Conservation (phyloP, 805 yeast genomes). For the Kodamaea leandrae region DNA sequence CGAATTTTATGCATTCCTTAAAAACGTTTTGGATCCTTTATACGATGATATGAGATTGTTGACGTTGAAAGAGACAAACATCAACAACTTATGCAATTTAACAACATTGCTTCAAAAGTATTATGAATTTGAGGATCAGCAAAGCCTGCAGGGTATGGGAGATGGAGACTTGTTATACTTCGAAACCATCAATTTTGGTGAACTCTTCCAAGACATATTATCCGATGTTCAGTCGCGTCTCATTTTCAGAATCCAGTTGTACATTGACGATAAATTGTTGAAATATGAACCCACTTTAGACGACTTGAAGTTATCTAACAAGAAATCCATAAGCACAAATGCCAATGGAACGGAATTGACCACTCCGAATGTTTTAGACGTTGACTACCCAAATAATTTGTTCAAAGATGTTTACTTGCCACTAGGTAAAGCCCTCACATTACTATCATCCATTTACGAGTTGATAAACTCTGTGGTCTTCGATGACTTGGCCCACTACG, state of each 20-base stretch:
- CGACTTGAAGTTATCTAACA: conserved; percentile 49
- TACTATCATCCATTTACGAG: conserved; percentile 77
- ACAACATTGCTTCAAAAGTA: conserved; percentile 67
- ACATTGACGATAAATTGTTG: conserved; percentile 65
- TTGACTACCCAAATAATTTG: conserved; percentile 36
- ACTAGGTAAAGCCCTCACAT: conserved; percentile 59
- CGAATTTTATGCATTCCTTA: conserved; percentile 57
- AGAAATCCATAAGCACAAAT: background rate
- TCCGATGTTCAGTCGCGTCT: conserved; percentile 78
- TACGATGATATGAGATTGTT: conserved; percentile 67
- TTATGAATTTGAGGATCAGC: conserved; percentile 62
- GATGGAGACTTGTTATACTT: conserved; percentile 31
- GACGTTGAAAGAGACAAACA: conserved; percentile 67
- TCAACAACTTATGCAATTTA: conserved; percentile 69
- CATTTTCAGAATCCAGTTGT: conserved; percentile 73
- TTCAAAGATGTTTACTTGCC: conserved; percentile 65
- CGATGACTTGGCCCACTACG: conserved; percentile 85
- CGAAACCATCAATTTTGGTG: conserved; percentile 46
- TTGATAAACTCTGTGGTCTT: conserved; percentile 74
- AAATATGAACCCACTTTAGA: conserved; percentile 64
- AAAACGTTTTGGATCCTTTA: conserved; percentile 68
- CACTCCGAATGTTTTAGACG: conserved; percentile 19
- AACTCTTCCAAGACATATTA: conserved; percentile 65
- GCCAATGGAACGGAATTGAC: background rate
- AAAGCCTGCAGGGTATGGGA: conserved; percentile 62